Conservation (phyloP, 441 rosid genomes). For the Caryocar brasiliense region DNA sequence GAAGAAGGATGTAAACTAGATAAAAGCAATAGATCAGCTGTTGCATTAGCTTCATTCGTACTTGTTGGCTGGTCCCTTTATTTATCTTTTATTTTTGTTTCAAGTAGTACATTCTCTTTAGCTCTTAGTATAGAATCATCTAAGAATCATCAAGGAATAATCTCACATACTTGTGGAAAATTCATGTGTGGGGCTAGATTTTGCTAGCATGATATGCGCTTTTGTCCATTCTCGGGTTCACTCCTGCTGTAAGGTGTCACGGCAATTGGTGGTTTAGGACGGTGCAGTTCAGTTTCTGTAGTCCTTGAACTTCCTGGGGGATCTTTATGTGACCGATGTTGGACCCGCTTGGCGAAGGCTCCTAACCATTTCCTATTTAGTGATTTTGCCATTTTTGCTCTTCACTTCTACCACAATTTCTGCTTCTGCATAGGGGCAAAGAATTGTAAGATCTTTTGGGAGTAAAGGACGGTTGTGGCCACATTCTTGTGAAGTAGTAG, state of each 20-base stretch:
- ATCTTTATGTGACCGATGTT: background rate
- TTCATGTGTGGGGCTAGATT: background rate
- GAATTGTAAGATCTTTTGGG: background rate
- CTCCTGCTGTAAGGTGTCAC: background rate
- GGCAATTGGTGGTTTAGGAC: background rate
- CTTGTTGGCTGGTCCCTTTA: background rate
- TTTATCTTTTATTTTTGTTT: background rate
- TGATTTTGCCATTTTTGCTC: conserved; percentile 3
- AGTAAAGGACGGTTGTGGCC: background rate
- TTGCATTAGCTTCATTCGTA: background rate
- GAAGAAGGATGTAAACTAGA: conserved; percentile 5
- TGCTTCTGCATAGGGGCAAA: background rate
- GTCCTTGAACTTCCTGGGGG: background rate
- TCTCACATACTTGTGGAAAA: background rate
- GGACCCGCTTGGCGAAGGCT: background rate
- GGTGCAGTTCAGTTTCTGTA: background rate
- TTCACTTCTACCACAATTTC: background rate
- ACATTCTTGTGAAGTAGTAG: no score
- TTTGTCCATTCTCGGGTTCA: background rate
- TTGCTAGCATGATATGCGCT: background rate
- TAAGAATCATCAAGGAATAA: no score
- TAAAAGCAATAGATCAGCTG: background rate
- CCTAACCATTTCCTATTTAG: background rate
- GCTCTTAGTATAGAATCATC: no score
- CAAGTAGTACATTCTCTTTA: no score